phyloP scores from a whole-genome alignment of 805 yeast genomes.

The Jamesozyma piceae region DNA sequence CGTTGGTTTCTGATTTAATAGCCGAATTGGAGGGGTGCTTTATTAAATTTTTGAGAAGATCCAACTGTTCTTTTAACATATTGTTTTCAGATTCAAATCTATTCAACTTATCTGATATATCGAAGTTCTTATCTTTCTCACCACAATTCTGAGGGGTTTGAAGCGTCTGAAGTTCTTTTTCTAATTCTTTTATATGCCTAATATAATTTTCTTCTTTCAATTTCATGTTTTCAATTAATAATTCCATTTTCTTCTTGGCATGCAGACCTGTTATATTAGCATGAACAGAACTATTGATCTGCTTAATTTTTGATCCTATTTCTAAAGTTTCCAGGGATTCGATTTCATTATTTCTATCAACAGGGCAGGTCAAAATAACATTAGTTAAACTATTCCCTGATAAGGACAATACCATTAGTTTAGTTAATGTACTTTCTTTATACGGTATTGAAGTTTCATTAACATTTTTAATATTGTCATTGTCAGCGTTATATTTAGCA shows the following conservation, averaged over 20 bases:
- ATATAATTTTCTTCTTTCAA: constrained; percentile 21
- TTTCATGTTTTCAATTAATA: constrained; percentile 40
- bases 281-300: constrained; percentile 45
- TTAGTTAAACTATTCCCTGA: constrained; percentile 80
- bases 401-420: constrained; percentile 67
- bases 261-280: constrained; percentile 42
- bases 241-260: constrained; percentile 33
- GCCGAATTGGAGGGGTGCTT: too few species aligned
- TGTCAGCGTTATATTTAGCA: constrained; percentile 28
- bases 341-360: constrained; percentile 42
- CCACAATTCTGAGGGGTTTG: background rate
- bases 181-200: constrained; percentile 7
- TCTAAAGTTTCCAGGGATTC: constrained; percentile 67
- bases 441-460: constrained; percentile 33
- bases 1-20: too few species aligned
- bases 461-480: background rate
- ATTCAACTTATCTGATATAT: background rate
- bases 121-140: background rate
- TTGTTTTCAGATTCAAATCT: constrained; percentile 3
- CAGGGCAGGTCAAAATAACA: constrained; percentile 65
- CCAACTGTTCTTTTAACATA: constrained; percentile 7
- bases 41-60: background rate
- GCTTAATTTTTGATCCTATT: constrained; percentile 67
- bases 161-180: constrained; percentile 6
- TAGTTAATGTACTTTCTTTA: constrained; percentile 68